Percentiles rank a stretch among this genome's conserved stretches.
phyloP scores from a whole-genome alignment of 1,284 basidiomycete genomes.

The Rhodotorula sp. region DNA sequence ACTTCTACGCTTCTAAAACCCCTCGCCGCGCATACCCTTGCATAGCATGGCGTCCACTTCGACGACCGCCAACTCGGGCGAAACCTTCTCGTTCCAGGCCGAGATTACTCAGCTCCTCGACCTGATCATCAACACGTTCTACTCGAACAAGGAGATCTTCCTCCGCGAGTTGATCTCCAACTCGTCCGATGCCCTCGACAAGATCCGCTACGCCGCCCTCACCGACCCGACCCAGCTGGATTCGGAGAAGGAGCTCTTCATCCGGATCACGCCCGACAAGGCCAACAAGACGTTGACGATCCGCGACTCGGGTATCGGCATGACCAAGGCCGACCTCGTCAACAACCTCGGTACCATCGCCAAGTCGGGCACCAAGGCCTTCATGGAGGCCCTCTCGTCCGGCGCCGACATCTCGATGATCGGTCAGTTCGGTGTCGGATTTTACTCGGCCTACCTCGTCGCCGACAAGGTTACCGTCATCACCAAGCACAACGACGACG shows the following conservation, averaged over 20 bases:
- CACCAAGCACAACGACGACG: slow-evolving; percentile 99
- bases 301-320: slow-evolving; percentile 96
- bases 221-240: slow-evolving; percentile 88
- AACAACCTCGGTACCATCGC: slow-evolving; percentile 99
- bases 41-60: not conserved
- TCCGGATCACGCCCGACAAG: slow-evolving; percentile 90
- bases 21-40: not conserved
- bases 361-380: slow-evolving; percentile 93
- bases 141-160: slow-evolving; percentile 95
- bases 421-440: slow-evolving; percentile 74
- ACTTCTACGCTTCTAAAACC: not conserved
- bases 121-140: slow-evolving; percentile 94
- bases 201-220: slow-evolving; percentile 89
- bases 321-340: slow-evolving; percentile 97
- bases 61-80: not conserved
- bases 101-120: slow-evolving; percentile 76
- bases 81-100: slow-evolving; percentile 66
- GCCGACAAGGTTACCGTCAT: slow-evolving; percentile 97
- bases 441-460: slow-evolving; percentile 99
- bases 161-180: slow-evolving; percentile 93
- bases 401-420: slow-evolving; percentile 89
- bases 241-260: slow-evolving; percentile 74
- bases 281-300: slow-evolving; percentile 89
- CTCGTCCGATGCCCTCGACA: slow-evolving; percentile 83
- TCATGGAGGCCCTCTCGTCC: slow-evolving; percentile 85